These are phyloP conservation scores for Scopulariopsis brevicaulis DNA, from an alignment of 2,329 filamentous ascomycete species.

Conservation along the genomic window DNA sequence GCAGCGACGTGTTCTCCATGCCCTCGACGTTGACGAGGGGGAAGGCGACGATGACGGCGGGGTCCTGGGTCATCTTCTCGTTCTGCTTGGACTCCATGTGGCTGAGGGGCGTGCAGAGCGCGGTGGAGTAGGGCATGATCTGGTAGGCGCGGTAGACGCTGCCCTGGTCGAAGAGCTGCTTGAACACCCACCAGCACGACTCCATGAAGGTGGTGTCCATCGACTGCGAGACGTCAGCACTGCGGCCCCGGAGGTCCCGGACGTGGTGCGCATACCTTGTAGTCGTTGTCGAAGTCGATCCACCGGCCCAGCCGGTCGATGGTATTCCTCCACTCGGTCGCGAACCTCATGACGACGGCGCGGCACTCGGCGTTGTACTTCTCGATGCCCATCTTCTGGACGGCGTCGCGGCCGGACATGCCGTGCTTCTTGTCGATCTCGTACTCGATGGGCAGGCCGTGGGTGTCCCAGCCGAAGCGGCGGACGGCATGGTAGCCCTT, in stretches of 20 bases:
- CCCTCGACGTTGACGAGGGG: slow-evolving; percentile 53
- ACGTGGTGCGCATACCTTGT: slow-evolving; percentile 38
- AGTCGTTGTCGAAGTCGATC: slow-evolving; percentile 74
- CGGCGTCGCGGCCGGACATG: slow-evolving; percentile 69
- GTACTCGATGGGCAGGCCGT: slow-evolving; percentile 79
- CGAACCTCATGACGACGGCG: slow-evolving; percentile 78
- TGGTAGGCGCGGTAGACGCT: slow-evolving; percentile 61
- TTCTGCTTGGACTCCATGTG: slow-evolving; percentile 69
- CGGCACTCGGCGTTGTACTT: slow-evolving; percentile 80
- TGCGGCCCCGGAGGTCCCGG: neutral
- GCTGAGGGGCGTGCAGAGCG: slow-evolving; percentile 60
- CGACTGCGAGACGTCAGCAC: slow-evolving; percentile 30
- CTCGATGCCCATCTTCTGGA: slow-evolving; percentile 67
- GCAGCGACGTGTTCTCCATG: slow-evolving; percentile 46
- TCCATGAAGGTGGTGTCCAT: slow-evolving; percentile 71
- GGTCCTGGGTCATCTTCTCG: slow-evolving; percentile 65
- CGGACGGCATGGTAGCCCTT: slow-evolving; percentile 78
- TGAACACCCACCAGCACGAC: slow-evolving; percentile 70
- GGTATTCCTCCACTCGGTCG: slow-evolving; percentile 68
- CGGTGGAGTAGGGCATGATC: slow-evolving; percentile 69
- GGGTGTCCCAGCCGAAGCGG: slow-evolving; percentile 79
- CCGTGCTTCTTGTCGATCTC: slow-evolving; percentile 87
- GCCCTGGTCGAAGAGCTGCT: slow-evolving; percentile 60
- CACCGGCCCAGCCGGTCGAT: slow-evolving; percentile 62
- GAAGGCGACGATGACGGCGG: slow-evolving; percentile 60